A percentile compares a stretch with the other conserved stretches of the same genome.
phyloP scores from a whole-genome alignment of 2,329 filamentous ascomycete species.

The Diaporthe eres region DNA sequence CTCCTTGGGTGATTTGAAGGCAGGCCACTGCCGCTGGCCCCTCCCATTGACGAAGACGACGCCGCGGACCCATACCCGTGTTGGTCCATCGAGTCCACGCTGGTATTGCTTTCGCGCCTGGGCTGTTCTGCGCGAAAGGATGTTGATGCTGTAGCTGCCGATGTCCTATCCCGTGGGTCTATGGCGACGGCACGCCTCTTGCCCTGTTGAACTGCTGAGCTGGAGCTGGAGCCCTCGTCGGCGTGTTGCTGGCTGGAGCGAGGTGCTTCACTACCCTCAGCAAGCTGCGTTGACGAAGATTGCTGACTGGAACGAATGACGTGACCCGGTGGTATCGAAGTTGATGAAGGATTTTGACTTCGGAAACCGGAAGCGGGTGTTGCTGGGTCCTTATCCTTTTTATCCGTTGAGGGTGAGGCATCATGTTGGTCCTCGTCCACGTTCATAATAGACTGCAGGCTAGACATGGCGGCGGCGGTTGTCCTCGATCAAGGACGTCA shows the following conservation, averaged over 20 bases:
- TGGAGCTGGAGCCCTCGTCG: slow-evolving; percentile 46
- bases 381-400: slow-evolving; percentile 60
- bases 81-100: slow-evolving; percentile 65
- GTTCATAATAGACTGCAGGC: slow-evolving; percentile 71
- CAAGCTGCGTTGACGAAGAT: slow-evolving; percentile 44
- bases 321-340: slow-evolving; percentile 54
- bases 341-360: slow-evolving; percentile 55
- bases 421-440: slow-evolving; percentile 63
- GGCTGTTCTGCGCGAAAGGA: slow-evolving; percentile 47
- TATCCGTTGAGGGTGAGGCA: slow-evolving; percentile 53
- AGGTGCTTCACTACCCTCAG: slow-evolving; percentile 43
- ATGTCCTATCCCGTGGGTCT: slow-evolving; percentile 19
- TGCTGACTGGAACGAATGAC: slow-evolving; percentile 54
- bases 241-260: slow-evolving; percentile 45
- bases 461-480: slow-evolving; percentile 63
- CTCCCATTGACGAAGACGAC: slow-evolving; percentile 53
- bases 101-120: slow-evolving; percentile 61
- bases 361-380: slow-evolving; percentile 53
- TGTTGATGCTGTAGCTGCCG: slow-evolving; percentile 39
- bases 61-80: slow-evolving; percentile 51
- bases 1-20: slow-evolving; percentile 54
- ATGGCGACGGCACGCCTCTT: slow-evolving; percentile 45
- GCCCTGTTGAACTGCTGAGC: slow-evolving; percentile 36
- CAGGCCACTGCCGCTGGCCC: slow-evolving; percentile 43
- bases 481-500: slow-evolving; percentile 58